phyloP scores from a whole-genome alignment of 2,329 filamentous ascomycete species.

The Pseudovirgaria hyperparasitica region DNA sequence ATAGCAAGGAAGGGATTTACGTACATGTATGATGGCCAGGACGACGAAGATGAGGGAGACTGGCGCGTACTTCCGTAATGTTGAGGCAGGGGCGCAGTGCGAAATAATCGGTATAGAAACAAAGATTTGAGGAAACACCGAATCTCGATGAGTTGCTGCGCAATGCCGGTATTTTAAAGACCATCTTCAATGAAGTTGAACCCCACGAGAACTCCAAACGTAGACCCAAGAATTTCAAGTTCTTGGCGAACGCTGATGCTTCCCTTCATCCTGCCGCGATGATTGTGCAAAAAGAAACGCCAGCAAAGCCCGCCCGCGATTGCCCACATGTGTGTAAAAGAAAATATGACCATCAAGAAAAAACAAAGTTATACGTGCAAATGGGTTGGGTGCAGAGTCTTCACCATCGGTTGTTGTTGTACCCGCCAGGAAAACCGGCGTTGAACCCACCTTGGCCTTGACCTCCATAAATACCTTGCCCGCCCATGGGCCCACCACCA shows the following conservation, averaged over 20 bases:
- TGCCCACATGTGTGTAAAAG: no score
- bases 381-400: conserved; percentile 16
- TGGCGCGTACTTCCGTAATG: no score
- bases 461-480: conserved; percentile 81
- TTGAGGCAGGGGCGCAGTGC: no score
- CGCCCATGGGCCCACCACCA: conserved; percentile 64
- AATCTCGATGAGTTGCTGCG: no score
- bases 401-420: conserved; percentile 51
- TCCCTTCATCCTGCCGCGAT: no score
- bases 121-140: conserved; percentile 19
- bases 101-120: conserved; percentile 11
- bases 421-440: conserved; percentile 80
- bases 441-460: conserved; percentile 88
- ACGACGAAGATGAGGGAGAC: conserved; percentile 32
- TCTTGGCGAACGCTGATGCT: no score
- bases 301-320: conserved; percentile 21
- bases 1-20: conserved; percentile 27
- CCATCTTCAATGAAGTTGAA: no score
- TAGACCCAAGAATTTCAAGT: no score
- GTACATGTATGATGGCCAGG: conserved; percentile 32
- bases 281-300: conserved; percentile 17
- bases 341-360: no score
- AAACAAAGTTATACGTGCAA: conserved; percentile 13
- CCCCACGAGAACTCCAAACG: no score
- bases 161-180: no score